These are phyloP conservation scores for Lipomyces spencermartinsiae DNA, from an alignment of 805 yeast species.

Conservation along the genomic window DNA sequence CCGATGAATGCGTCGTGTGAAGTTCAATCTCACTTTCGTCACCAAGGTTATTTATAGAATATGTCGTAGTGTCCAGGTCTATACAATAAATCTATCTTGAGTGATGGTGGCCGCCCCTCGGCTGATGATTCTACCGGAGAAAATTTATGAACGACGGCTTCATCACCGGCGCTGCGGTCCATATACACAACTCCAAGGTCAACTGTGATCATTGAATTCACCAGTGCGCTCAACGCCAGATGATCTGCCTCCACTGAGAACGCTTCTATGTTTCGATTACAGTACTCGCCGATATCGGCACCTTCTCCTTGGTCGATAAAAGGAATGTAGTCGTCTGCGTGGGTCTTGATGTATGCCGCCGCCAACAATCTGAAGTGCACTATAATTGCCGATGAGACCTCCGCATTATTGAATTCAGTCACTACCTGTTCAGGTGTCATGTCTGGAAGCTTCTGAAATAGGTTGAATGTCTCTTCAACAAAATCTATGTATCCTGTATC, in stretches of 20 bases:
- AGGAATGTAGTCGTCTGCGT: slow-evolving; percentile 37
- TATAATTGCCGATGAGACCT: slow-evolving; percentile 39
- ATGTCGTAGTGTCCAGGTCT: slow-evolving; percentile 41
- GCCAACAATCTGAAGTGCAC: slow-evolving; percentile 39
- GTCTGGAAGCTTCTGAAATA: slow-evolving; percentile 22
- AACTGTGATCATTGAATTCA: slow-evolving; percentile 33
- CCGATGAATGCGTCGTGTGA: background rate
- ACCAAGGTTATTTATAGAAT: slow-evolving; percentile 26
- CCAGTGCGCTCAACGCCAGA: slow-evolving; percentile 39
- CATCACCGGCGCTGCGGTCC: slow-evolving; percentile 37
- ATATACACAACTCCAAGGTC: slow-evolving; percentile 37
- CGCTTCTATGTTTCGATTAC: slow-evolving; percentile 39
- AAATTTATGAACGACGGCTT: slow-evolving; percentile 32
- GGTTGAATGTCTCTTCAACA: slow-evolving; percentile 30
- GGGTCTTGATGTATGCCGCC: slow-evolving; percentile 39
- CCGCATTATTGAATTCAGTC: slow-evolving; percentile 34
- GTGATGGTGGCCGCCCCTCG: background rate
- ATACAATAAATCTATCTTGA: slow-evolving; percentile 34
- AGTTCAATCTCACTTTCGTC: background rate
- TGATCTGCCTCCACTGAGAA: slow-evolving; percentile 41
- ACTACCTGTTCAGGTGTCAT: slow-evolving; percentile 21
- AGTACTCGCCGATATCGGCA: slow-evolving; percentile 34
- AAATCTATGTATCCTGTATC: slow-evolving; percentile 39
- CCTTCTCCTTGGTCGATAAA: slow-evolving; percentile 38
- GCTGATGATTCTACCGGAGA: slow-evolving; percentile 18